These are phyloP conservation scores for Salix purpurea DNA, from an alignment of 345 rosid species.

Conservation along the genomic window DNA sequence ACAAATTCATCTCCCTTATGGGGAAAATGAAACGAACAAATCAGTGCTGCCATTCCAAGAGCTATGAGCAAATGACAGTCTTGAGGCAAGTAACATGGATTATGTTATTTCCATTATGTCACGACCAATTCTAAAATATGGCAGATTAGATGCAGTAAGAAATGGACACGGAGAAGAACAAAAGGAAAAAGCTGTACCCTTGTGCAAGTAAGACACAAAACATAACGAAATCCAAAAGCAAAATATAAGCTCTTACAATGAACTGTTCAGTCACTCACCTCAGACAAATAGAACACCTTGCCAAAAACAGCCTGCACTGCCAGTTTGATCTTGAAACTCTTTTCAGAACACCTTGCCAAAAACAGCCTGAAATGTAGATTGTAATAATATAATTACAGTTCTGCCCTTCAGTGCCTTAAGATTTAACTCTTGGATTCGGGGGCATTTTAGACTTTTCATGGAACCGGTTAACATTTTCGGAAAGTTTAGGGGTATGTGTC, in stretches of 20 bases:
- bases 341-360: slow-evolving; percentile 73
- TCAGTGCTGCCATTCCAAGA: neutral
- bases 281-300: slow-evolving; percentile 79
- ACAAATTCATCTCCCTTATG: neutral
- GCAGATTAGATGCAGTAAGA: neutral
- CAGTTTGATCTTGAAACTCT: slow-evolving; percentile 89
- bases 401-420: too few species aligned
- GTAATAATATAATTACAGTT: too few species aligned
- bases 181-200: neutral
- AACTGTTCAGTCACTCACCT: slow-evolving; percentile 39
- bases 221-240: neutral
- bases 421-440: too few species aligned
- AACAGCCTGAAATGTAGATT: slow-evolving; percentile 26
- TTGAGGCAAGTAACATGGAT: neutral
- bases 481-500: too few species aligned
- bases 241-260: neutral
- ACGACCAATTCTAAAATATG: neutral
- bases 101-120: neutral
- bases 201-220: neutral
- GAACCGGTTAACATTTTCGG: too few species aligned
- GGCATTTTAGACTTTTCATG: too few species aligned
- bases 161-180: neutral
- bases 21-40: neutral
- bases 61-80: neutral
- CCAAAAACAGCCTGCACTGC: slow-evolving; percentile 88